phyloP scores from a whole-genome alignment of 768 basidiomycete genomes.

The Panus rudis region DNA sequence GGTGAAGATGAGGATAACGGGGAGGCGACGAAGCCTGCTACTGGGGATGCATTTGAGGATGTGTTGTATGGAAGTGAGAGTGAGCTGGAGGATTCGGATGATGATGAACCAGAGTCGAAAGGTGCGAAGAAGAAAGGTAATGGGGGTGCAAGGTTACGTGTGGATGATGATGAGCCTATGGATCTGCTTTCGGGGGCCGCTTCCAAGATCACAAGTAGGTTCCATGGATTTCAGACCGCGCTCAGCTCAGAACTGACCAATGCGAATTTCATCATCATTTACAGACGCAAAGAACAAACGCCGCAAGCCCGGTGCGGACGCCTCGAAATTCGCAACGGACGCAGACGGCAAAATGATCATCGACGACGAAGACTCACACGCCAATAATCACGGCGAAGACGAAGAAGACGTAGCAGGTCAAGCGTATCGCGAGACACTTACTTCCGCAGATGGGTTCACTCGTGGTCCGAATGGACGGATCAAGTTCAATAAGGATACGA shows the following conservation, averaged over 20 bases:
- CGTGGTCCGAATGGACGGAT: slow-evolving; percentile 78
- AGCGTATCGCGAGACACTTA: slow-evolving; percentile 79
- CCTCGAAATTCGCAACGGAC: slow-evolving; percentile 81
- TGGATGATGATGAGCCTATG: slow-evolving; percentile 92
- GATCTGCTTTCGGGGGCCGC: slow-evolving; percentile 83
- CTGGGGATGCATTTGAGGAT: slow-evolving; percentile 94
- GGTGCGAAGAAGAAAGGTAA: slow-evolving; percentile 30
- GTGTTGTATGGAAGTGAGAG: slow-evolving; percentile 96
- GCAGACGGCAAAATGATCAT: slow-evolving; percentile 79
- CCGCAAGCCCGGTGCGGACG: slow-evolving; percentile 83
- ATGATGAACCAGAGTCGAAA: no score
- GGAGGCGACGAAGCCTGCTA: slow-evolving; percentile 40
- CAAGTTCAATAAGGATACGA: slow-evolving; percentile 97
- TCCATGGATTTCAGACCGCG: neutral
- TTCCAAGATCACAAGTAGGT: slow-evolving; percentile 63
- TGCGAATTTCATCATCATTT: slow-evolving; percentile 1
- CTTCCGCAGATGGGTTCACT: slow-evolving; percentile 85
- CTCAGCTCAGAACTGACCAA: no score
- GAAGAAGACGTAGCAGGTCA: slow-evolving; percentile 54
- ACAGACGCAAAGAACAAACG: slow-evolving; percentile 42
- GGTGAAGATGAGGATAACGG: slow-evolving; percentile 35
- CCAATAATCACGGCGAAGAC: slow-evolving; percentile 40
- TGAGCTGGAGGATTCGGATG: slow-evolving; percentile 71
- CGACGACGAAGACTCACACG: slow-evolving; percentile 45
- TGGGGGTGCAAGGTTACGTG: slow-evolving; percentile 59